phyloP scores from a whole-genome alignment of 208 protist genomes.

The Novymonas esmeraldas region DNA sequence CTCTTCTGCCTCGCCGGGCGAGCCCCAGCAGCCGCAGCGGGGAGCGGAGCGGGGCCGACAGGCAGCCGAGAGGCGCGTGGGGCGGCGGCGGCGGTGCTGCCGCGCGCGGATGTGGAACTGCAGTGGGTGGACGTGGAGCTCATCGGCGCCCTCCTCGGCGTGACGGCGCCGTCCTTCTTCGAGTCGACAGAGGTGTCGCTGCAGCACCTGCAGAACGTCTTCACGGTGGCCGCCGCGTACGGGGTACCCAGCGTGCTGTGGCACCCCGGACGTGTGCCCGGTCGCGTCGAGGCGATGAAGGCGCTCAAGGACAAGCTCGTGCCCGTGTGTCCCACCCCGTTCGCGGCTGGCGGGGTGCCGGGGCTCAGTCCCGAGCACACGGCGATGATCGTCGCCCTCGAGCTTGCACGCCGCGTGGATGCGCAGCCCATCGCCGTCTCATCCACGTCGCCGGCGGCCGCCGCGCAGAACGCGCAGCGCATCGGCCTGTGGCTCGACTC shows the following conservation, averaged over 20 bases:
- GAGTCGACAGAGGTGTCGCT: conserved; percentile 48
- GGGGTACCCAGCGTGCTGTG: conserved; percentile 74
- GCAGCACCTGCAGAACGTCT: conserved; percentile 78
- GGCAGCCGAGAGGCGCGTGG: neutral
- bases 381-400: conserved; percentile 75
- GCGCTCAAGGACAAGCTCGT: conserved; percentile 29
- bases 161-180: conserved; percentile 75
- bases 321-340: conserved; percentile 17
- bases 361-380: conserved; percentile 74
- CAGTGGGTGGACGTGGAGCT: conserved; percentile 87
- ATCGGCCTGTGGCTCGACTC: conserved; percentile 63
- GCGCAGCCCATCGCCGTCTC: conserved; percentile 40
- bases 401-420: conserved; percentile 67
- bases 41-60: neutral
- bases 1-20: conserved; percentile 49
- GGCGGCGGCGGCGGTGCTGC: neutral
- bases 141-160: conserved; percentile 56
- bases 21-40: neutral
- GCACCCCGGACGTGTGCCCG: conserved; percentile 56
- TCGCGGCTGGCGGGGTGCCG: conserved; percentile 14
- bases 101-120: conserved; percentile 35
- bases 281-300: conserved; percentile 44
- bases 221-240: conserved; percentile 55
- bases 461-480: conserved; percentile 45
- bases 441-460: conserved; percentile 40